Conservation (phyloP, 192 early-diverging fungal species). For the Rhizophagus sp. region DNA sequence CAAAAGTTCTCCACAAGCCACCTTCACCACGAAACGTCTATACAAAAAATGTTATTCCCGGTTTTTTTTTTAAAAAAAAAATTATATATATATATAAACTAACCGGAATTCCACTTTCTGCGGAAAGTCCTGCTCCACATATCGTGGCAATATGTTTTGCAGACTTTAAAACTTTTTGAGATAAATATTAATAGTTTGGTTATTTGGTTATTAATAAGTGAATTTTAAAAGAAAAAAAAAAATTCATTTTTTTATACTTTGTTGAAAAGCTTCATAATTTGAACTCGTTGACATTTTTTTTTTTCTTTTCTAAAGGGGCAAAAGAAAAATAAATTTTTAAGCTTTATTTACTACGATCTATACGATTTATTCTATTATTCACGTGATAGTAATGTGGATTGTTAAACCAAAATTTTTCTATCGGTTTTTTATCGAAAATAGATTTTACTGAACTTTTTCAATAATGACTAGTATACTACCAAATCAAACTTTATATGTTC, state of each 20-base stretch:
- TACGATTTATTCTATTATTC: too few species aligned
- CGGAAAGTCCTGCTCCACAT: conserved; percentile 25
- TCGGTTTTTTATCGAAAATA: too few species aligned
- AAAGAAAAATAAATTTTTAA: too few species aligned
- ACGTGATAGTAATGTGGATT: neutral
- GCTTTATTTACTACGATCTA: too few species aligned
- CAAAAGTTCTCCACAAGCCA: conserved; percentile 12
- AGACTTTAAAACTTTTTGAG: neutral
- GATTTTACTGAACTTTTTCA: neutral
- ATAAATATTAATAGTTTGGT: neutral
- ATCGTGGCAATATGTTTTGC: conserved; percentile 24
- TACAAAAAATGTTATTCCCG: too few species aligned
- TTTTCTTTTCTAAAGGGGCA: too few species aligned
- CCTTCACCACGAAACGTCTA: conserved; percentile 31
- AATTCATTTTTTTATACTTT: neutral
- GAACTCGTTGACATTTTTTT: neutral
- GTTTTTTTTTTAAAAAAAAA: neutral
- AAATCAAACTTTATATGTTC: conserved; percentile 86
- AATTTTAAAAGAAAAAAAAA: neutral
- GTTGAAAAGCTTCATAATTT: neutral
- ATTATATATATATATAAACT: too few species aligned
- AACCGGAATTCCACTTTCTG: conserved; percentile 28
- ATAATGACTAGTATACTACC: conserved; percentile 42
- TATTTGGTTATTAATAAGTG: too few species aligned
- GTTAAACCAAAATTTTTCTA: too few species aligned